Percentiles rank a stretch among this genome's conserved stretches.
Evolutionary conservation across 2,329 filamentous ascomycete species (phyloP).

Genomic region (Alternaria arborescens): DNA sequence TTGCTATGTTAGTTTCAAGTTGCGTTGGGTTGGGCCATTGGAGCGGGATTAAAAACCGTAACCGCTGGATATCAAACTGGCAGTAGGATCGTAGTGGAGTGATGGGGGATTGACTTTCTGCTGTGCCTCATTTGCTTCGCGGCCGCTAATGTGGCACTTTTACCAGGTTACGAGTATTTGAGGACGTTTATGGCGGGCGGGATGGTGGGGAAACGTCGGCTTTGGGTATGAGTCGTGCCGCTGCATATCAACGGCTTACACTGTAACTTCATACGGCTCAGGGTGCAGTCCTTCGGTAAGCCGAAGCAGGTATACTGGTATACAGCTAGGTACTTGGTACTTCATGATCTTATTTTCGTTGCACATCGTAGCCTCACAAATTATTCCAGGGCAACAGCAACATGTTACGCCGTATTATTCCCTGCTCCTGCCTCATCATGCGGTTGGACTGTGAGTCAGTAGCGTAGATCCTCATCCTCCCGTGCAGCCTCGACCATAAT

Average conservation of each 20-base stretch:
- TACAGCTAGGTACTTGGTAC: neutral
- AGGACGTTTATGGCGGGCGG: neutral
- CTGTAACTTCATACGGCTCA: constrained; percentile 4
- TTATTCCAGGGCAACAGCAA: neutral
- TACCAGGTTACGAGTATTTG: neutral
- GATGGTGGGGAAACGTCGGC: neutral
- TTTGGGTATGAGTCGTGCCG: neutral
- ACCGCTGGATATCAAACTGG: constrained; percentile 7
- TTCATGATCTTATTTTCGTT: neutral
- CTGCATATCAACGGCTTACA: neutral
- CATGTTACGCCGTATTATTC: constrained; percentile 2
- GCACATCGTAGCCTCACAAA: neutral
- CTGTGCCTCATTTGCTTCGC: neutral
- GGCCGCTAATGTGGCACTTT: neutral
- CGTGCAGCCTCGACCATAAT: constrained; percentile 1
- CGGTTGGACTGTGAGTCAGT: constrained; percentile 14
- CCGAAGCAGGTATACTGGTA: neutral
- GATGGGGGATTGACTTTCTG: neutral
- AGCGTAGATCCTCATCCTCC: constrained; percentile 10
- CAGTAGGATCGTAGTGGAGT: neutral
- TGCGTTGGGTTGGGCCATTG: constrained; percentile 1
- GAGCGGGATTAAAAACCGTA: neutral
- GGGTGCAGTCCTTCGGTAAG: neutral
- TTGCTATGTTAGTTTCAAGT: constrained; percentile 8
- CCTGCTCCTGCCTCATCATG: constrained; percentile 8